Conservation (phyloP, 805 yeast genomes). For the Scheffersomyces coipomensis region DNA sequence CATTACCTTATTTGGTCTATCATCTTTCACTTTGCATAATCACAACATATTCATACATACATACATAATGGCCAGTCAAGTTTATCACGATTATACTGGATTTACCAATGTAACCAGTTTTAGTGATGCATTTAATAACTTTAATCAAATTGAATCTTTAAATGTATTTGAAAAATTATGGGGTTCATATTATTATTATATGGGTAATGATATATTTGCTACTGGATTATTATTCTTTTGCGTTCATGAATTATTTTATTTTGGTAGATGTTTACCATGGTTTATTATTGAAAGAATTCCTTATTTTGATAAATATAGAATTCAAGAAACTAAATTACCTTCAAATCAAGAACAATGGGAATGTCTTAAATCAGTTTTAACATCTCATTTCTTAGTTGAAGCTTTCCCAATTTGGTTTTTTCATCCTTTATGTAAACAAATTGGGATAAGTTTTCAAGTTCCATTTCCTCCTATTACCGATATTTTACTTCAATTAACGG, state of each 20-base stretch:
- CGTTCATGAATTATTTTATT: slow-evolving; percentile 57
- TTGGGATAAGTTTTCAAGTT: slow-evolving; percentile 49
- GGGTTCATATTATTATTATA: slow-evolving; percentile 56
- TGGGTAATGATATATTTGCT: slow-evolving; percentile 54
- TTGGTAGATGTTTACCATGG: slow-evolving; percentile 62
- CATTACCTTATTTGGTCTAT: too few relatives aligned
- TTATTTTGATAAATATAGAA: slow-evolving; percentile 51
- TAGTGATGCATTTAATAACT: slow-evolving; percentile 26
- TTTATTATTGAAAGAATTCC: slow-evolving; percentile 52
- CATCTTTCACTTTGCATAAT: too few relatives aligned
- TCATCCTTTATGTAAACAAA: slow-evolving; percentile 51
- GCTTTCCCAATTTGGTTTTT: slow-evolving; percentile 63
- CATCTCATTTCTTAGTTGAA: slow-evolving; percentile 56
- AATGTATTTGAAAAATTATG: slow-evolving; percentile 46
- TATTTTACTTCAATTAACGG: slow-evolving; percentile 43
- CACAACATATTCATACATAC: too few relatives aligned
- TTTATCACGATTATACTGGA: slow-evolving; percentile 33
- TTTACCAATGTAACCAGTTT: slow-evolving; percentile 29
- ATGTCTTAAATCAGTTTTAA: slow-evolving; percentile 55
- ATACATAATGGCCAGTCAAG: slow-evolving; percentile 11
- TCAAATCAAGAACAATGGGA: slow-evolving; percentile 61
- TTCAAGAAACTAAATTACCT: slow-evolving; percentile 53
- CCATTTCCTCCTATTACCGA: slow-evolving; percentile 50
- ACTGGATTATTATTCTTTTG: slow-evolving; percentile 56
- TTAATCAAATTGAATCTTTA: slow-evolving; percentile 24